These are phyloP conservation scores for Penicillium sp. DNA, from an alignment of 2,329 filamentous ascomycete species.

Conservation along the genomic window DNA sequence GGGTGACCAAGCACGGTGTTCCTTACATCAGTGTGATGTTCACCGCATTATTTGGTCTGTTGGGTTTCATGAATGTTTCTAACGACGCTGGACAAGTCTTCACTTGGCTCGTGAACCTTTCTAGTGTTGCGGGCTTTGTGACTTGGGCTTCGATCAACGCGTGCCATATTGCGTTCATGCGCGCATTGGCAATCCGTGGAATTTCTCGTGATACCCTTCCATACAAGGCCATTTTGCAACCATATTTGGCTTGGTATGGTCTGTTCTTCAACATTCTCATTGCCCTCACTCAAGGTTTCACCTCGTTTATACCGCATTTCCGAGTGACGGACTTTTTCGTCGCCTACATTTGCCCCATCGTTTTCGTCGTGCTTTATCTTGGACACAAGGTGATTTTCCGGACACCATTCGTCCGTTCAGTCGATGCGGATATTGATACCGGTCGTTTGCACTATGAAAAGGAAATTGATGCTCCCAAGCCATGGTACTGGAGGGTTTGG, in stretches of 20 bases:
- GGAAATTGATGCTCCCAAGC: constrained; percentile 28
- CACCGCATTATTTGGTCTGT: constrained; percentile 56
- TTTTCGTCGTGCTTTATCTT: constrained; percentile 59
- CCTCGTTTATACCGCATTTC: constrained; percentile 62
- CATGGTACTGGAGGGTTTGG: constrained; percentile 30
- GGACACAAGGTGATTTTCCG: constrained; percentile 56
- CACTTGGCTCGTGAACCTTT: constrained; percentile 37
- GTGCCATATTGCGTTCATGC: constrained; percentile 65
- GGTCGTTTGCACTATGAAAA: constrained; percentile 39
- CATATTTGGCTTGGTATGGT: constrained; percentile 64
- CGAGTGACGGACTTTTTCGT: constrained; percentile 60
- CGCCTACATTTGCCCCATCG: constrained; percentile 63
- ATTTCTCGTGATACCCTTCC: constrained; percentile 59
- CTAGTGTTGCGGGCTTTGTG: constrained; percentile 36
- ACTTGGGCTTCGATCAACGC: constrained; percentile 41
- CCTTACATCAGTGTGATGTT: constrained; percentile 45
- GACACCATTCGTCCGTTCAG: constrained; percentile 35
- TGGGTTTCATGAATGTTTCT: constrained; percentile 68
- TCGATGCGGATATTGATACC: constrained; percentile 46
- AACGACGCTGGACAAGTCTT: constrained; percentile 61
- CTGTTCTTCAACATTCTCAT: constrained; percentile 65
- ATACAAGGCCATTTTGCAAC: constrained; percentile 61
- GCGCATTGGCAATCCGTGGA: constrained; percentile 54
- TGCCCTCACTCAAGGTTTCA: constrained; percentile 66
- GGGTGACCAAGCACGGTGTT: constrained; percentile 42